These are phyloP conservation scores for Phytophthora sojae DNA, from an alignment of 352 stramenopile species.

Conservation along the genomic window DNA sequence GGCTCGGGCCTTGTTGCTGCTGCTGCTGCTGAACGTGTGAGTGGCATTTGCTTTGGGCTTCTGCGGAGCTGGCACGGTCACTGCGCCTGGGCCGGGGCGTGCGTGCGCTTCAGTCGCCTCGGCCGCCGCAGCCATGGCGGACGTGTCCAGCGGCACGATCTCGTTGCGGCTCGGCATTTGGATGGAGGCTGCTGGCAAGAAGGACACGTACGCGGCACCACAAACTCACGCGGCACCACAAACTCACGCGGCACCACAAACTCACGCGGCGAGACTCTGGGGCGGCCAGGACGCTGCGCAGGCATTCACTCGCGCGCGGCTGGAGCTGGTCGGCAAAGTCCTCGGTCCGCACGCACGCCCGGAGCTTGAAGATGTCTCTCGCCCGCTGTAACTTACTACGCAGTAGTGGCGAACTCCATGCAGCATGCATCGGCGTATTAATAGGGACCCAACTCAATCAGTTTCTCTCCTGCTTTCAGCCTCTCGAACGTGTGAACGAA, in stretches of 20 bases:
- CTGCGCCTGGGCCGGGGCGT: slow-evolving; percentile 18
- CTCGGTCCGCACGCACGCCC: too few species aligned
- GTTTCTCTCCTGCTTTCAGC: background rate
- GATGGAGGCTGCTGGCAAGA: too few species aligned
- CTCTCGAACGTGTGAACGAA: background rate
- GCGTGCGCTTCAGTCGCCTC: slow-evolving; percentile 6
- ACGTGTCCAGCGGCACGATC: slow-evolving; percentile 57
- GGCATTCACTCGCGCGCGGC: slow-evolving; percentile 28
- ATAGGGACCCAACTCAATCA: slow-evolving; percentile 17
- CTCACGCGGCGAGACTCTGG: background rate
- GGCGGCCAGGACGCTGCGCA: slow-evolving; percentile 16
- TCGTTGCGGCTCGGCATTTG: slow-evolving; percentile 67
- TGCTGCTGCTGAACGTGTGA: slow-evolving; percentile 2
- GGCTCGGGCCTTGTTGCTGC: slow-evolving; percentile 36
- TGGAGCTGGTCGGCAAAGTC: slow-evolving; percentile 2
- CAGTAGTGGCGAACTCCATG: slow-evolving; percentile 20
- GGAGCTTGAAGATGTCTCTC: slow-evolving; percentile 3
- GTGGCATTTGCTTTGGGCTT: slow-evolving; percentile 13
- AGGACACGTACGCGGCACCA: background rate
- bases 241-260: background rate
- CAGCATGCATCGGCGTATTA: slow-evolving; percentile 17
- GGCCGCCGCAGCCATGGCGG: slow-evolving; percentile 1
- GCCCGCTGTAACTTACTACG: slow-evolving; percentile 3
- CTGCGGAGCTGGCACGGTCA: slow-evolving; percentile 14
- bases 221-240: too few species aligned